Percentiles rank a stretch among this genome's conserved stretches.
Conservation (phyloP, 225 moss, liverwort and hornwort genomes). For the Rhytidiadelphus loreus region DNA sequence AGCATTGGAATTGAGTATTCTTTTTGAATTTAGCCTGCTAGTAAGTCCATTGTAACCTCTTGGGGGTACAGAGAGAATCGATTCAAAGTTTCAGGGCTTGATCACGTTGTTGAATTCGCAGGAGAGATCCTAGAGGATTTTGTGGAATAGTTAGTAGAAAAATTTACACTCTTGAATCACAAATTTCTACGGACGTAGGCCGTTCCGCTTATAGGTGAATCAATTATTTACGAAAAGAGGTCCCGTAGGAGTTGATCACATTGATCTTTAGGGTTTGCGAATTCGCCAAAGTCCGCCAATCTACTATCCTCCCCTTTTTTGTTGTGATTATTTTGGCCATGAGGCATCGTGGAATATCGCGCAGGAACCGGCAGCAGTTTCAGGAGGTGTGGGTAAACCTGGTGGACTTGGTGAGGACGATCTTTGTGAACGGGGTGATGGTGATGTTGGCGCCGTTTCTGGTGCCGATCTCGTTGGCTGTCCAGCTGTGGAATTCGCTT, state of each 20-base stretch:
- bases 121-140: background rate
- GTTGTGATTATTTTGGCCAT: background rate
- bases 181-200: too few relatives aligned
- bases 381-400: slow-evolving; percentile 4
- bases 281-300: background rate
- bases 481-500: slow-evolving; percentile 32
- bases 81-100: background rate
- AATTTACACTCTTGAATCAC: background rate
- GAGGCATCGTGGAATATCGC: background rate
- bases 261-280: background rate
- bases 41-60: background rate
- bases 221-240: background rate
- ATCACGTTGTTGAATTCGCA: background rate
- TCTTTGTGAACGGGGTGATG: slow-evolving; percentile 28
- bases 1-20: background rate
- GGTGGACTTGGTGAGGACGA: slow-evolving; percentile 6
- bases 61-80: background rate
- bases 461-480: slow-evolving; percentile 21
- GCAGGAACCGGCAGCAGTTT: slow-evolving; percentile 19
- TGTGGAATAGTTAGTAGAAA: background rate
- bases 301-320: background rate
- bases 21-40: background rate
- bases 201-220: background rate
- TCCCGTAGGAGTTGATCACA: background rate
- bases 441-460: slow-evolving; percentile 20